Percentiles rank a stretch among this genome's conserved stretches.
Conservation (phyloP, 805 yeast genomes). For the Kazachstania bromeliacearum region DNA sequence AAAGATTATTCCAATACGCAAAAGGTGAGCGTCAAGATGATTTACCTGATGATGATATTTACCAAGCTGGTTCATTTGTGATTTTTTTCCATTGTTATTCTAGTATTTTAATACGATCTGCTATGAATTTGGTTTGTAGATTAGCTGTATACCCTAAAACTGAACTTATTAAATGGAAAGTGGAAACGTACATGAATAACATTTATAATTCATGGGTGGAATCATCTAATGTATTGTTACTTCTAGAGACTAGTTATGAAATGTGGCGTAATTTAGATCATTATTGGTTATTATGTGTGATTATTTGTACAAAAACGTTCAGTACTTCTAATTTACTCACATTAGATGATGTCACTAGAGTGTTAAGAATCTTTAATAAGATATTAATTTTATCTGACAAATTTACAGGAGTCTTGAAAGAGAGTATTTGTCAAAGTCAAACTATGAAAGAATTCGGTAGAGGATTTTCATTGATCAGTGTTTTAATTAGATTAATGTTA, state of each 20-base stretch:
- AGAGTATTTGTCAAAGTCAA: slow-evolving; percentile 3
- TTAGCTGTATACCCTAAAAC: slow-evolving; percentile 8
- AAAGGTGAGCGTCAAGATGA: neutral
- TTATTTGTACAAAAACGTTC: slow-evolving; percentile 3
- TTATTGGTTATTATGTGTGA: slow-evolving; percentile 9
- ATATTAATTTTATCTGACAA: slow-evolving; percentile 4
- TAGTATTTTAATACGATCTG: slow-evolving; percentile 8
- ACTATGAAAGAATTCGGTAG: slow-evolving; percentile 7
- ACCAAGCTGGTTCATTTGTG: slow-evolving; percentile 8
- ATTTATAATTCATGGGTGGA: slow-evolving; percentile 10
- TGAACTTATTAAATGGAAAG: slow-evolving; percentile 3
- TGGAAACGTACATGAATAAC: slow-evolving; percentile 3
- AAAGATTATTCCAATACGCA: slow-evolving; percentile 12
- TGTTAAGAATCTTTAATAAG: slow-evolving; percentile 10
- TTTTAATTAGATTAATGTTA: slow-evolving; percentile 5
- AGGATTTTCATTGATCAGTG: slow-evolving; percentile 5
- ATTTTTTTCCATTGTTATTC: slow-evolving; percentile 6
- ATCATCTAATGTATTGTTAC: slow-evolving; percentile 8
- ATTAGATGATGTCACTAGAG: slow-evolving; percentile 8
- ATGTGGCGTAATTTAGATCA: slow-evolving; percentile 10
- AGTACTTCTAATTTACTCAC: slow-evolving; percentile 1
- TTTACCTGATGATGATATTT: slow-evolving; percentile 5
- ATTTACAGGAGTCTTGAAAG: slow-evolving; percentile 1
- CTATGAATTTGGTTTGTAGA: slow-evolving; percentile 11
- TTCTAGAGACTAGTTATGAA: slow-evolving; percentile 12